These are phyloP conservation scores for Plasmodium gallinaceum DNA, from an alignment of 169 alveolate species.

Conservation along the genomic window DNA sequence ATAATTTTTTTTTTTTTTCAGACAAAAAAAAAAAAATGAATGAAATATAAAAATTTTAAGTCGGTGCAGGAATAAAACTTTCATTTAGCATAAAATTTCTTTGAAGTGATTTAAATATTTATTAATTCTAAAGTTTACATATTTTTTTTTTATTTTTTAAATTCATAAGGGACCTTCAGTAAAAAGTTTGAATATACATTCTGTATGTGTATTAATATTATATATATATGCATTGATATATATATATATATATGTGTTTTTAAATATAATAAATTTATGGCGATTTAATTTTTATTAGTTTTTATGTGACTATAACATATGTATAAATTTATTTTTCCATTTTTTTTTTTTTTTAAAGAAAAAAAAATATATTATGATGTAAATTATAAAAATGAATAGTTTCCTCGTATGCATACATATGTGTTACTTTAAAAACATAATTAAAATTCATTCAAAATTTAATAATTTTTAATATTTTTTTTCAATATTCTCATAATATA, in stretches of 20 bases:
- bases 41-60: neutral
- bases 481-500: neutral
- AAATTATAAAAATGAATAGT: conserved; percentile 17
- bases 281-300: conserved; percentile 18
- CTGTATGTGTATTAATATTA: neutral
- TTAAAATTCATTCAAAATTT: conserved; percentile 19
- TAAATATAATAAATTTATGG: conserved; percentile 4
- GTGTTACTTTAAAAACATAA: conserved; percentile 25
- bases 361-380: neutral
- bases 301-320: neutral
- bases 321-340: conserved; percentile 22
- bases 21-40: conserved; percentile 2
- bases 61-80: conserved; percentile 4
- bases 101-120: neutral
- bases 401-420: conserved; percentile 36
- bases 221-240: neutral
- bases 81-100: neutral
- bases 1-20: neutral
- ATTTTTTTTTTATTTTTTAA: conserved; percentile 3
- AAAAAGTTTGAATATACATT: neutral
- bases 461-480: conserved; percentile 3
- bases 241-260: conserved; percentile 9
- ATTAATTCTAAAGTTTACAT: neutral
- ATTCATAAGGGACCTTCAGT: neutral
- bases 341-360: conserved; percentile 9